Evolutionary conservation across 129 eudicot genomes (phyloP), one percentile per base, ranked within the genome.

Genomic region (Flaveria linearis): DNA sequence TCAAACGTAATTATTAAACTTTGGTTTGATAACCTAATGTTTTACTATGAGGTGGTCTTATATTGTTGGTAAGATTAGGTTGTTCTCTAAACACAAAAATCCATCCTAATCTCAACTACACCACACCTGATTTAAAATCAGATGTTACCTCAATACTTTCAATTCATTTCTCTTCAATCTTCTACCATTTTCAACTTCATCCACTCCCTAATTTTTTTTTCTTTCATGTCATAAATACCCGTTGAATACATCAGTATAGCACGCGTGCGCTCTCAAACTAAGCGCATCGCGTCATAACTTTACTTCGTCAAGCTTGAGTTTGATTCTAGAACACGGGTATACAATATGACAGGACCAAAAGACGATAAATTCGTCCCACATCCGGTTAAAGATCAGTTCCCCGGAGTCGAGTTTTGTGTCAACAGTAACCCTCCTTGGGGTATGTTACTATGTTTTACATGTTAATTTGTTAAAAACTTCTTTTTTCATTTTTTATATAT

Each of bases 351-450:
- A 41, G 83, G 46, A 11, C 20, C 68, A 18, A 89, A 81, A 83
- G 93, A 18, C 26, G 94, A 90, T 23, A 91, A 84, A 67, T 81
- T 85, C 25, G 88, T 51, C 18, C 95, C 97, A 17, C 94, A 88
- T 76, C 96, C 97, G 11, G 96, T 85, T 68, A 93, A 85, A 81
- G 98, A 90, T 17, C 98, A 94, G 74, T 86, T 91, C 57, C 93
- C 86, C 9, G 93, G 88, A 7, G 91, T 94, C 45, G 93, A 91
- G 63, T 87, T 75, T 74, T 94, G 98, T 68, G 72, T 91, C 76
- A 94, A 86, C 68, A 94, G 97, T 78, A 88, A 88, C 72, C 98
- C 98, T 73, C 80, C 96, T 41, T 85, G 90, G 96, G 79, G 97
- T 93, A 82, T 18, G 88, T 83, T 50, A 36, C 41, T 36, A 36